Evolutionary conservation across 129 eudicot species (phyloP).

Genomic region (Pittosporum tobira): DNA sequence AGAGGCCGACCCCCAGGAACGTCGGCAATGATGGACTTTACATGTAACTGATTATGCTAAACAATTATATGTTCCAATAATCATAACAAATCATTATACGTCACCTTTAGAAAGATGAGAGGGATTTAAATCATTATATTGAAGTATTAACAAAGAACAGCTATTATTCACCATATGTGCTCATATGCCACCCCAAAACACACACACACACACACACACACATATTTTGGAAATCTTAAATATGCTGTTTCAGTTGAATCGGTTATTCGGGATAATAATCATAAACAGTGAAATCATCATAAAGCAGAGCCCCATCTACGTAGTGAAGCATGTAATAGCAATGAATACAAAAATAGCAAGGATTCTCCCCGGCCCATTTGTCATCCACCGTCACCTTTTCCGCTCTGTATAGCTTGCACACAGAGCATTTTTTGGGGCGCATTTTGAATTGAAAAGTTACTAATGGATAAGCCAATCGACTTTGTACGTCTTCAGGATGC

Average conservation of each 20-base stretch:
- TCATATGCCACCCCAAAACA: no score
- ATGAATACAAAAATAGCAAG: constrained; percentile 72
- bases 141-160: not conserved
- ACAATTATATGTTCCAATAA: no score
- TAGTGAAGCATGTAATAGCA: constrained; percentile 94
- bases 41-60: not conserved
- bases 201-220: no score
- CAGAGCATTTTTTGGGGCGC: constrained; percentile 55
- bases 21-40: constrained; percentile 66
- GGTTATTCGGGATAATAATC: constrained; percentile 57
- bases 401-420: constrained; percentile 66
- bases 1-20: constrained; percentile 69
- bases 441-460: constrained; percentile 35
- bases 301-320: constrained; percentile 44
- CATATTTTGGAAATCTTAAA: no score
- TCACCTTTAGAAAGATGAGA: not conserved
- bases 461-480: constrained; percentile 71
- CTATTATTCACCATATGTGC: no score
- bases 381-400: constrained; percentile 73
- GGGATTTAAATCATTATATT: no score
- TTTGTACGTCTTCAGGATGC: constrained; percentile 65
- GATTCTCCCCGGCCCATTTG: constrained; percentile 71
- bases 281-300: constrained; percentile 46
- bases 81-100: no score
- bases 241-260: not conserved